Conservation (phyloP, 139 green algal species). For the Asterochloris erici region DNA sequence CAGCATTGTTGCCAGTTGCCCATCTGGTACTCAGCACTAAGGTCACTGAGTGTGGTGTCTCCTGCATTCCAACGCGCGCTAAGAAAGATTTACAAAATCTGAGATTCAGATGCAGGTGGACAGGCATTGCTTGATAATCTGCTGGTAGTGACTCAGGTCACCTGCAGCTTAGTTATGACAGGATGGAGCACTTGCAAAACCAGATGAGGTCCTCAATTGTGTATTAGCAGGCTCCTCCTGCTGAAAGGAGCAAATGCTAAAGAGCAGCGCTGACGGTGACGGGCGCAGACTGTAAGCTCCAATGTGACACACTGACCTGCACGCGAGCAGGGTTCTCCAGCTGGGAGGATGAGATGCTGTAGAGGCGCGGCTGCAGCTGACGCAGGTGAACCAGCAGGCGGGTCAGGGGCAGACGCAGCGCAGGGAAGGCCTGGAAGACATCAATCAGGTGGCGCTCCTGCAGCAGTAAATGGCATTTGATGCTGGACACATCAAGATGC, state of each 20-base stretch:
- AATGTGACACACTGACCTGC: not conserved
- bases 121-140: too few relatives aligned
- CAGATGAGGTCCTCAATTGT: too few relatives aligned
- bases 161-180: too few relatives aligned
- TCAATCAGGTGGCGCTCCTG: conserved; percentile 65
- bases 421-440: conserved; percentile 58
- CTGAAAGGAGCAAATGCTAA: not conserved
- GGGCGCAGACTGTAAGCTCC: not conserved
- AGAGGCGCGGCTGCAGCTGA: conserved; percentile 82
- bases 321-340: conserved; percentile 32
- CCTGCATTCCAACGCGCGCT: too few relatives aligned
- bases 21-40: too few relatives aligned
- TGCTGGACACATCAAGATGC: too few relatives aligned
- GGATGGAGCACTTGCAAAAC: too few relatives aligned
- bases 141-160: too few relatives aligned
- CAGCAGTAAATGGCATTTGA: conserved; percentile 31
- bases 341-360: conserved; percentile 77
- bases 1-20: too few relatives aligned
- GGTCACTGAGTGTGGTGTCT: too few relatives aligned
- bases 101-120: too few relatives aligned
- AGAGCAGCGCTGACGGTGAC: not conserved
- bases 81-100: too few relatives aligned
- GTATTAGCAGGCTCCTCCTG: not conserved
- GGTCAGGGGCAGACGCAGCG: not conserved
- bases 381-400: conserved; percentile 53